Evolutionary conservation across 352 stramenopile genomes (phyloP).

Genomic region (Globisporangium takayamanum): DNA sequence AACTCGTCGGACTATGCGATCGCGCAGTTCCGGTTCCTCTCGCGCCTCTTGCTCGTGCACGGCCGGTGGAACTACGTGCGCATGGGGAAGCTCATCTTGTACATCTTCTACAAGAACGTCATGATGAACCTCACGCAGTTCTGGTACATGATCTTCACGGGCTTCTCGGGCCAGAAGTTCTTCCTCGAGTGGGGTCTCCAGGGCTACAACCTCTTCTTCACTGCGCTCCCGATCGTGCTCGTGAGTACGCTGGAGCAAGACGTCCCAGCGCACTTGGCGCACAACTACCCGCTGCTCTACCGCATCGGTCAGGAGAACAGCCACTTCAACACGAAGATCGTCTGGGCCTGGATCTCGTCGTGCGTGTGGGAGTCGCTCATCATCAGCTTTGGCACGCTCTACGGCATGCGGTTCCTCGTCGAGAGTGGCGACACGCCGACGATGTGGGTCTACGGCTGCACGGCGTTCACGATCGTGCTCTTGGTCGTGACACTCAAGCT

Average conservation of each 20-base stretch:
- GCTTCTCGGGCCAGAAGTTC: slow-evolving; percentile 85
- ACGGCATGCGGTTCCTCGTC: slow-evolving; percentile 71
- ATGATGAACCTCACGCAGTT: slow-evolving; percentile 94
- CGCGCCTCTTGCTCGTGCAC: slow-evolving; percentile 88
- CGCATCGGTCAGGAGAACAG: slow-evolving; percentile 79
- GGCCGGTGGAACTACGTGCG: slow-evolving; percentile 93
- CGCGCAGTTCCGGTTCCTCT: slow-evolving; percentile 91
- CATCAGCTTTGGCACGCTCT: slow-evolving; percentile 82
- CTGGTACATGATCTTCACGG: slow-evolving; percentile 91
- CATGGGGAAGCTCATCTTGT: slow-evolving; percentile 90
- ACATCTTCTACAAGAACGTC: slow-evolving; percentile 96
- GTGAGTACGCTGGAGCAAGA: slow-evolving; percentile 85
- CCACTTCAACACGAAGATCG: slow-evolving; percentile 81
- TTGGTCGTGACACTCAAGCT: slow-evolving; percentile 95
- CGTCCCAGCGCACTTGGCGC: slow-evolving; percentile 54
- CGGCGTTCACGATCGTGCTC: slow-evolving; percentile 92
- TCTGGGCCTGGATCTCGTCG: slow-evolving; percentile 76
- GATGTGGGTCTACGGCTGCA: slow-evolving; percentile 92
- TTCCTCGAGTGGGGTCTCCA: slow-evolving; percentile 84
- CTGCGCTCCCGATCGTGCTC: slow-evolving; percentile 76
- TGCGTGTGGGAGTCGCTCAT: slow-evolving; percentile 81
- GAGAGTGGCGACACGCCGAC: slow-evolving; percentile 84
- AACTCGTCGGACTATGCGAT: slow-evolving; percentile 95
- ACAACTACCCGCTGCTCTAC: slow-evolving; percentile 77
- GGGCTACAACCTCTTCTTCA: slow-evolving; percentile 88